Evolutionary conservation across 2,329 filamentous ascomycete species (phyloP).

Genomic region (Fulvia fulva): DNA sequence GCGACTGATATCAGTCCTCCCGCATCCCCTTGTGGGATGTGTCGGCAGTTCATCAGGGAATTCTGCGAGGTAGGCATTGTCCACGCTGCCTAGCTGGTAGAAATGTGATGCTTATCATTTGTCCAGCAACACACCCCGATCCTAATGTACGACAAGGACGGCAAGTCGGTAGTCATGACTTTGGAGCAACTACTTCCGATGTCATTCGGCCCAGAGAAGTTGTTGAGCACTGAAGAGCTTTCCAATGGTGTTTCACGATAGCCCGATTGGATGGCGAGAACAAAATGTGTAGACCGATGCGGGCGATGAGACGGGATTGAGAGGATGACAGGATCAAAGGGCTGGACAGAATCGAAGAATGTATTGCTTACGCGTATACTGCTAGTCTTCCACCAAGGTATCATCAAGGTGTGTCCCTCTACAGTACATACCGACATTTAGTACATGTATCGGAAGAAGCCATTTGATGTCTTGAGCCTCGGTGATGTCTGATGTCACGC

Average conservation of each 20-base stretch:
- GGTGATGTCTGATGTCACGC: too few relatives aligned
- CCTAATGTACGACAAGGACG: constrained; percentile 87
- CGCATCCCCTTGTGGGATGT: constrained; percentile 81
- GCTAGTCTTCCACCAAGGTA: not conserved
- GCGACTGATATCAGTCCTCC: constrained; percentile 62
- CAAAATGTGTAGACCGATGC: not conserved
- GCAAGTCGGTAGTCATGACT: constrained; percentile 65
- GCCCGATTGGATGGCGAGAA: not conserved
- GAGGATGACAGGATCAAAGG: not conserved
- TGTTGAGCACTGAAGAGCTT: constrained; percentile 33
- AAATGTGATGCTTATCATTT: not conserved
- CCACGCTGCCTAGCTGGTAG: not conserved
- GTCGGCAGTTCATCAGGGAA: constrained; percentile 68
- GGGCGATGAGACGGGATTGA: not conserved
- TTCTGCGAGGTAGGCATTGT: constrained; percentile 39
- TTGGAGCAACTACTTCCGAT: constrained; percentile 59
- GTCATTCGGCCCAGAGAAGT: constrained; percentile 51
- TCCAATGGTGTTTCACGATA: constrained; percentile 10
- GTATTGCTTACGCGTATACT: not conserved
- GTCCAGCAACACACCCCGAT: constrained; percentile 57
- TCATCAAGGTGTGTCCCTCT: too few relatives aligned
- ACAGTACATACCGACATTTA: too few relatives aligned
- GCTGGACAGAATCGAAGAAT: too few relatives aligned
- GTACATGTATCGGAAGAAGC: too few relatives aligned
- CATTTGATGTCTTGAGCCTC: too few relatives aligned